Conservation (phyloP, 148 eudicot species). For the Rhododendron ferrugineum region DNA sequence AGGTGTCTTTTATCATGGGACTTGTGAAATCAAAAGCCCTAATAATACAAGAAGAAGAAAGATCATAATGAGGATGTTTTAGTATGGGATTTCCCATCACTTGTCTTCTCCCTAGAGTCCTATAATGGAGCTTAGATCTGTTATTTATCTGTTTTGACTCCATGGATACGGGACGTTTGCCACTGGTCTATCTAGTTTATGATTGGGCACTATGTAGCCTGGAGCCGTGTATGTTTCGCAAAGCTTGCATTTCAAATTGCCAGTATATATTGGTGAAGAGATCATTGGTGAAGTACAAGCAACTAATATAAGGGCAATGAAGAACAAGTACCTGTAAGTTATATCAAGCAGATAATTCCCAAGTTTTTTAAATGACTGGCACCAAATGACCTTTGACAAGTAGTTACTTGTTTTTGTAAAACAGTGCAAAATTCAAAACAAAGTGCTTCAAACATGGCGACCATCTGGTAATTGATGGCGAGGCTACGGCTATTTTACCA, state of each 20-base stretch:
- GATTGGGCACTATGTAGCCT: conserved; percentile 42
- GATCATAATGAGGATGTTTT: too few species aligned
- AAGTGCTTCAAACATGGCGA: conserved; percentile 49
- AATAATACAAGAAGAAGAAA: too few species aligned
- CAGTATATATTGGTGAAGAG: conserved; percentile 65
- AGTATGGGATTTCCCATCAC: neutral
- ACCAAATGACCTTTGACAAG: neutral
- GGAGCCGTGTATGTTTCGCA: conserved; percentile 77
- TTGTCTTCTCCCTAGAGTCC: neutral
- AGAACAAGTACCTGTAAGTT: conserved; percentile 58
- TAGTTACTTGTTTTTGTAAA: conserved; percentile 5
- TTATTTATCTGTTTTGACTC: neutral
- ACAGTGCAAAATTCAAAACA: conserved; percentile 63
- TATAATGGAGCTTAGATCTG: neutral
- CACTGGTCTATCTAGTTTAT: neutral
- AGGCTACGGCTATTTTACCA: conserved; percentile 44
- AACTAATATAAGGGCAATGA: conserved; percentile 13
- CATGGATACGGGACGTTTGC: neutral
- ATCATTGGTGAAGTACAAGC: conserved; percentile 55
- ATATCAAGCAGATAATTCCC: neutral
- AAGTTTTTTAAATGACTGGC: neutral
- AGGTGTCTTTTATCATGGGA: neutral
- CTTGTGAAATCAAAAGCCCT: too few species aligned
- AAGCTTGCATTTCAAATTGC: conserved; percentile 62
- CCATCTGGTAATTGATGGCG: conserved; percentile 60